Conservation (phyloP, 108 stramenopile species). For the Seminavis robusta region DNA sequence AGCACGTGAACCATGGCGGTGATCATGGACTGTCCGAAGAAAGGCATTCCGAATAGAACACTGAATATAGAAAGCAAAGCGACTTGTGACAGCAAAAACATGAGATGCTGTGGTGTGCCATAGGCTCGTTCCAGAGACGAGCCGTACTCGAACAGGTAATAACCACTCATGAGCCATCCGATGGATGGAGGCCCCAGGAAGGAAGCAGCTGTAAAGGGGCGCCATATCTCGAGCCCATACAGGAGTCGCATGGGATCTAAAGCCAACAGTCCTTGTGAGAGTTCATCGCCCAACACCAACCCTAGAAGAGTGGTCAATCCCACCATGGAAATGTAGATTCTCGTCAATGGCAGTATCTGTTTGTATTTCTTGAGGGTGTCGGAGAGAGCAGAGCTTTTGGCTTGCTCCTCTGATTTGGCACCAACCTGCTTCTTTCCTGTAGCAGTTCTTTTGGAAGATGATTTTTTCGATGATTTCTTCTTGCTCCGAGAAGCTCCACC, state of each 20-base stretch:
- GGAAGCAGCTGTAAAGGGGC: conserved; percentile 79
- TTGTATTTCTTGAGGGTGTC: conserved; percentile 66
- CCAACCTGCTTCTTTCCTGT: conserved; percentile 54
- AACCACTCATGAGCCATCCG: conserved; percentile 79
- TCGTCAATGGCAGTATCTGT: conserved; percentile 72
- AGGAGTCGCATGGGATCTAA: conserved; percentile 75
- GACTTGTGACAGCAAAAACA: conserved; percentile 73
- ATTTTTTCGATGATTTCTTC: too few species aligned
- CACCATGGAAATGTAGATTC: conserved; percentile 79
- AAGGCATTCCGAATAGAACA: conserved; percentile 71
- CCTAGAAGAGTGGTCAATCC: conserved; percentile 63
- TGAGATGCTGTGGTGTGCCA: conserved; percentile 70
- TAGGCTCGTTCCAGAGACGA: conserved; percentile 78
- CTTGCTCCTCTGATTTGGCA: conserved; percentile 26
- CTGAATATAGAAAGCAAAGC: conserved; percentile 46
- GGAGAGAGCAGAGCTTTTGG: conserved; percentile 43
- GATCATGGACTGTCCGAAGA: conserved; percentile 75
- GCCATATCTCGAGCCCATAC: conserved; percentile 82
- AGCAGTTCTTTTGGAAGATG: conserved; percentile 43
- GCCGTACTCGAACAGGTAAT: conserved; percentile 85
- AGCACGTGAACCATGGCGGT: conserved; percentile 88
- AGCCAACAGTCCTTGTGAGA: conserved; percentile 71
- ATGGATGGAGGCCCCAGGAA: conserved; percentile 87
- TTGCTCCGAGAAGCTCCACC: too few species aligned
- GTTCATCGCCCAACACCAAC: conserved; percentile 77